Evolutionary conservation across 2,329 filamentous ascomycete genomes (phyloP), one percentile per base, ranked within the genome.

Genomic region (Colletotrichum gigasporum): DNA sequence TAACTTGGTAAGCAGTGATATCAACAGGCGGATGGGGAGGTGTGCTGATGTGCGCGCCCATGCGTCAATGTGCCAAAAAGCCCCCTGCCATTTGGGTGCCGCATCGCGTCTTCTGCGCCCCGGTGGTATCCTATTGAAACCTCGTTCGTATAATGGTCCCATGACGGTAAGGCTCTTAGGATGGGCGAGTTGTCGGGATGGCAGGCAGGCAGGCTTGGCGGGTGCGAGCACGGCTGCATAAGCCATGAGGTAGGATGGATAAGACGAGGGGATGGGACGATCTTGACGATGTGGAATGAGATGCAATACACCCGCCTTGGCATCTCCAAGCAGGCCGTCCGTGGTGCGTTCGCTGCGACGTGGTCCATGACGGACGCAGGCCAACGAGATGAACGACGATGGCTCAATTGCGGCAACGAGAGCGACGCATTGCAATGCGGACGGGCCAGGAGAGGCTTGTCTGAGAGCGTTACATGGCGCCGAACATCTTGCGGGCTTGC

Each of bases 181-280:
- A 34, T 10, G 32, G 16, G 51, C 51, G 26, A 45, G 18, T 37
- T 12, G 47, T 34, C 7, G 18, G 12, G 14, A 41, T 39, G 32
- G 18, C 44, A 50, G 12, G 11, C n/a, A n/a, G n/a, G 35, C 12
- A 39, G 35, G 7, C 20, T 28, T 47, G 52, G 41, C 53, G 26
- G 26, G 14, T 34, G 37, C 39, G 30, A 44, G 24, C 30, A 56
- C 24, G 16, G n/a, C 16, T 53, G 50, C 50, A 30, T 32, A 12
- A 34, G 30, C 16, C 24, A 22, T 34, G 16, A 20, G 39, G 28
- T 45, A 16, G 39, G 39, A 45, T 54, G 47, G 59, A 24, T 22
- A 39, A 44, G 20, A 37, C 10, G 32, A 42, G 34, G 41, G 8
- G n/a, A 52, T 45, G 54, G 42, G 41, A 54, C 48, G 47, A 61